Base-by-base conservation (phyloP, 225 moss, liverwort and hornwort genomes). In the Polytrichum formosum region DNA sequence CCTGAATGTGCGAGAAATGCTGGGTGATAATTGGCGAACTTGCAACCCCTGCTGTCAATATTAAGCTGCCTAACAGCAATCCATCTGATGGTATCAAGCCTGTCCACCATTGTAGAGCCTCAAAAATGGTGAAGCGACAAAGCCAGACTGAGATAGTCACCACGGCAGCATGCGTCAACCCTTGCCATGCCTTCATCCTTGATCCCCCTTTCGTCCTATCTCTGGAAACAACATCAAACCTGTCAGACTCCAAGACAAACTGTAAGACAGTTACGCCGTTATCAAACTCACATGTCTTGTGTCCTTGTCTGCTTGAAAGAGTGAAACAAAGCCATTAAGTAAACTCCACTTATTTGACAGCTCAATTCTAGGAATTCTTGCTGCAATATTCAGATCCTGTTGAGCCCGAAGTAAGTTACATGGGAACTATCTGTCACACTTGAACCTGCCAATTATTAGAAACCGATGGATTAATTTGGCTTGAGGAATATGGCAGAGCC, bases 151-250 rank as follows among this genome's bases (percentile, higher is more conserved):
- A 84, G 26, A 84, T 73, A 61, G 83, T 61, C 18, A 98, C 91
- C 68, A 98, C 81, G 26, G 78, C 88, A 61, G 92, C 91, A 78
- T 98, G 95, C 10, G 74, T 73, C 67, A 89, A 72, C 68, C 98
- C 98, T 86, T 98, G 92, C 98, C 98, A 98, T 74, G 88, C 77
- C 77, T 94, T 98, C 94, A 98, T 94, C 78, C 85, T 92, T 27
- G 92, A 92, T 59, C 87, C 75, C 25, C 91, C 94, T 79, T 94
- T 98, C 6, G 80, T 87, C 77, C 86, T 90, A 37, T 91, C 92
- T 77, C 98, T 98, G 91, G 60, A 65, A 82, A 76, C 30, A 74
- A 21, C 69, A 70, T 21, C 13, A 26, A 59, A 66, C 56, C 18
- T 56, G 23, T 27, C 54, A 68, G 65, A 10, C 26, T 58, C 31